Evolutionary conservation across 768 basidiomycete species (phyloP), one percentile per base, ranked within the genome.

Genomic region (Mycena belliarum): DNA sequence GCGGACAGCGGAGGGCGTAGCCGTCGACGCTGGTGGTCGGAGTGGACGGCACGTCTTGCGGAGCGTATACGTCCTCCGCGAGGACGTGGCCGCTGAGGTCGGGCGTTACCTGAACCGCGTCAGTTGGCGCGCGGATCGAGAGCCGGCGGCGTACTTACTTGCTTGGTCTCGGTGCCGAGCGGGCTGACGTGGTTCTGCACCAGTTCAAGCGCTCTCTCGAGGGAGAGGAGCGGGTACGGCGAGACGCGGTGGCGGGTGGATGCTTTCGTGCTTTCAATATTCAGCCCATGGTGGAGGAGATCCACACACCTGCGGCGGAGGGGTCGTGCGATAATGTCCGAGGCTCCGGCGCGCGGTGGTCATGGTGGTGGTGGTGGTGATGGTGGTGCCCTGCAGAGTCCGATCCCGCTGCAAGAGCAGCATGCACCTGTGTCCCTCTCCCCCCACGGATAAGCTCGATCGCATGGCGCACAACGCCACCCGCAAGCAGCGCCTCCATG

Each of bases 11-110:
- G 1, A 95, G 70, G 6, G 93, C 93, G 67, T 96, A 96, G 0
- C 93, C 93, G 69, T 95, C 93, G 12, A 93, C 92, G 63, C 85
- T 95, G 6, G 93, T 93, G 1, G 90, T 91, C 18, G 76, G 69
- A 2, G 80, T 80, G 4, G 70, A 68, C 3, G 93, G 93, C 0
- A 90, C 80, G 65, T 90, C 75, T 29, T 81, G 76, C 1, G 82
- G 74, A 5, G 91, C 86, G 58, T 77, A 73, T 4, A 95, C 83
- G 55, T 91, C 85, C 68, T 92, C 86, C 0, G 91, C 90, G 1
- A 95, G 78, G 23, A 93, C 78, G 60, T 86, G 77, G 0, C 89
- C 92, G 24, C 77, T 72, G n/a, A 96, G 74, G 1, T 68, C 63
- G 6, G 79, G 65, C 11, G 79, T 77, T 3, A 94, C 88, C 88